A percentile compares a stretch with the other conserved stretches of the same genome.
These are phyloP conservation scores for Metschnikowia picachoensis DNA, from an alignment of 805 yeast genomes.

Conservation along the genomic window DNA sequence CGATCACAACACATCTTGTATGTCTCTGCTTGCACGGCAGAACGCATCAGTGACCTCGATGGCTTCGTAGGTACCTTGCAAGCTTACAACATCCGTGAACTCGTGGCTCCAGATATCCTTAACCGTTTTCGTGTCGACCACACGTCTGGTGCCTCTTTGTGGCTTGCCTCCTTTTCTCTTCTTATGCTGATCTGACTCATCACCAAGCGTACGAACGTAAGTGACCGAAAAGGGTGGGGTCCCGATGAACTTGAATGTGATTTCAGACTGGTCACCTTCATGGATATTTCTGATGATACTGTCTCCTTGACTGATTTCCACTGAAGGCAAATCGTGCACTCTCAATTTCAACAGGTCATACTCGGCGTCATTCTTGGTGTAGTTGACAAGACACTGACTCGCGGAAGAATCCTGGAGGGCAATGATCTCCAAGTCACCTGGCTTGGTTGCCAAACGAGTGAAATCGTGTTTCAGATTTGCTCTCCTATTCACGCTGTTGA, in stretches of 20 bases:
- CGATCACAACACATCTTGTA: constrained; percentile 12
- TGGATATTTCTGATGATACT: constrained; percentile 75
- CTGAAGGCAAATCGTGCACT: constrained; percentile 60
- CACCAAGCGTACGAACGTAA: constrained; percentile 67
- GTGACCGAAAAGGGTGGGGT: constrained; percentile 87
- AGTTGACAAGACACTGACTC: constrained; percentile 66
- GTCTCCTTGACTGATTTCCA: constrained; percentile 79
- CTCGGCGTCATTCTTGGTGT: constrained; percentile 35
- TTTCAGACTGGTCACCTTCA: constrained; percentile 92
- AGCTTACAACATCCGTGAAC: constrained; percentile 68
- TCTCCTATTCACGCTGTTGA: constrained; percentile 57
- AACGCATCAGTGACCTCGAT: constrained; percentile 81
- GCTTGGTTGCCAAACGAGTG: constrained; percentile 70
- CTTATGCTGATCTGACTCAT: constrained; percentile 16
- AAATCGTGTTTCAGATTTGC: constrained; percentile 49
- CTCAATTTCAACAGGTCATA: constrained; percentile 27
- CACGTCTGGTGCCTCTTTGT: constrained; percentile 16
- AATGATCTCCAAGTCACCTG: constrained; percentile 69
- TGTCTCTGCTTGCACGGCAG: constrained; percentile 43
- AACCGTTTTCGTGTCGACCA: constrained; percentile 53
- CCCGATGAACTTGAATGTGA: constrained; percentile 77
- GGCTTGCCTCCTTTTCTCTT: constrained; percentile 23
- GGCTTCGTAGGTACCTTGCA: constrained; percentile 94
- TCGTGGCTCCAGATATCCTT: constrained; percentile 69
- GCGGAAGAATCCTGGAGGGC: constrained; percentile 72